Evolutionary conservation across 345 rosid genomes (phyloP).

Genomic region (Camelina sativa): DNA sequence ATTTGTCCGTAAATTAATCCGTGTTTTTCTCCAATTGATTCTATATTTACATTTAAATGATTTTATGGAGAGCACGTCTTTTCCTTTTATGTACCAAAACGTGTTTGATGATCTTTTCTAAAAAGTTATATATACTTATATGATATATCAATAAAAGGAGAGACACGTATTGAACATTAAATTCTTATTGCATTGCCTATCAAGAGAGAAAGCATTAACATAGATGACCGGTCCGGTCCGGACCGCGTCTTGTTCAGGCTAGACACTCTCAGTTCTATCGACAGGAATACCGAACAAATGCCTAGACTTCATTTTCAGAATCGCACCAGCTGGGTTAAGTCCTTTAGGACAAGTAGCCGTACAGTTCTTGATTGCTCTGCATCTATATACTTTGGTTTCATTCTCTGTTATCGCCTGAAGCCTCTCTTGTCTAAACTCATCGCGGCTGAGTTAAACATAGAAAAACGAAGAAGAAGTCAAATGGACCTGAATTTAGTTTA

Average conservation of each 20-base stretch:
- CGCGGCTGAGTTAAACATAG: slow-evolving; percentile 50
- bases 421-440: slow-evolving; percentile 51
- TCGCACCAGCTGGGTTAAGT: slow-evolving; percentile 61
- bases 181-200: slow-evolving; percentile 1
- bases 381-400: slow-evolving; percentile 53
- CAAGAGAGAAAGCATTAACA: not conserved
- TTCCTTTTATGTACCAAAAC: slow-evolving; percentile 19
- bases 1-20: slow-evolving; percentile 39
- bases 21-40: slow-evolving; percentile 33
- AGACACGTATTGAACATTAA: slow-evolving; percentile 32
- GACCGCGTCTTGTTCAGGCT: not conserved
- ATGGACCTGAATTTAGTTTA: too few relatives aligned
- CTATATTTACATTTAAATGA: slow-evolving; percentile 24
- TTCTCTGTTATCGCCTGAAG: slow-evolving; percentile 66
- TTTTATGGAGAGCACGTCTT: slow-evolving; percentile 45
- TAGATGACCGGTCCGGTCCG: not conserved
- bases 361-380: slow-evolving; percentile 72
- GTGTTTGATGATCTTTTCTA: slow-evolving; percentile 28
- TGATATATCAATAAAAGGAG: slow-evolving; percentile 5
- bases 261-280: slow-evolving; percentile 23
- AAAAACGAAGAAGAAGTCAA: not conserved
- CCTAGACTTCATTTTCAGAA: slow-evolving; percentile 62
- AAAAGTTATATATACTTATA: not conserved
- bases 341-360: slow-evolving; percentile 67
- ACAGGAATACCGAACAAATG: slow-evolving; percentile 42